Base-by-base conservation (phyloP, 306 rosid genomes). In the Pyrus bretschneideri region DNA sequence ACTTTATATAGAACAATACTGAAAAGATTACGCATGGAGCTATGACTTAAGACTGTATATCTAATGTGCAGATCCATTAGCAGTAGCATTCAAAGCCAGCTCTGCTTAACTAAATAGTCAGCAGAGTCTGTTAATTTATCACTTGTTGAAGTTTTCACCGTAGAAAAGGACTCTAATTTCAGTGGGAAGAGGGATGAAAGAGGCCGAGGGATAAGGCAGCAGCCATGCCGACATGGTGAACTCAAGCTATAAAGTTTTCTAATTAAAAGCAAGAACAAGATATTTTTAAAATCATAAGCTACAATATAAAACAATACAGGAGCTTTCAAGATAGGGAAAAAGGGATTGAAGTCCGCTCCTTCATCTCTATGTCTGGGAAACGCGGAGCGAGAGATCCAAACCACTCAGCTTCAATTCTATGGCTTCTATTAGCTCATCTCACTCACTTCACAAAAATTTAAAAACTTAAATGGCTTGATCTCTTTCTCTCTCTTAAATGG, bases 161-260 rank as follows among this genome's bases (percentile, higher is more conserved):
- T 60, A 25, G 4, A 38, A 23, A 59, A 73, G 57, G 18, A 62
- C 68, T 23, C 38, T 6, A 38, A 23, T 38, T 8, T 72, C n/a
- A n/a, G 55, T 2, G 76, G 61, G 35, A 58, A 58, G 6, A 27
- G 6, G 11, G 23, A 27, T 72, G 23, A 22, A 38, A 14, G 13
- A 25, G 75, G 29, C 25, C 8, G 23, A 58, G 25, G 19, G 18
- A 9, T 33, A 15, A 55, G n/a, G 58, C 58, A 40, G 10, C 42
- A 19, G 49, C 46, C 60, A 45, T 74, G 70, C 70, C 70, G 31
- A 74, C 70, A 44, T 29, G 69, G 9, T 29, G 74, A 66, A 66
- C 17, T 1, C 59, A 74, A 13, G 70, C 58, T 12, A 49, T 49
- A 14, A 45, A 44, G 30, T 12, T 74, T 45, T n/a, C 22, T 49